Evolutionary conservation across 805 yeast genomes (phyloP), one percentile per base, ranked within the genome.

Genomic region (Myxozyma udenii): DNA sequence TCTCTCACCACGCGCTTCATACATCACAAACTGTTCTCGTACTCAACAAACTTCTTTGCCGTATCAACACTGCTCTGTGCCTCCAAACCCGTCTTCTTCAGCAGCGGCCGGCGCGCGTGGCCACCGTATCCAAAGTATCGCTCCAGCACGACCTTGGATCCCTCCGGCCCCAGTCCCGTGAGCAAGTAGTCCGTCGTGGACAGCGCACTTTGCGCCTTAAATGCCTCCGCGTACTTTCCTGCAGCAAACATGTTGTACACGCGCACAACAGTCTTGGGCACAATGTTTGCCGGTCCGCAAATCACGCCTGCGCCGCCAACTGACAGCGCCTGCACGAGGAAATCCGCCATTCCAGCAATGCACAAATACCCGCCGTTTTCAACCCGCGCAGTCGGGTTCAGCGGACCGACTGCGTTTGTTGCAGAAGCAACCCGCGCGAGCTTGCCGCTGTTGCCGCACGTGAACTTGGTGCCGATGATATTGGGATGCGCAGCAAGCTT

Each of bases 261-360:
- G 45, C 69, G 68, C 49, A 74, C 77, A 45, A 72, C 72, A 3
- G 74, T 66, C 65, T 75, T 75, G 54, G 83, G 83, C 66, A 70
- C 75, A 2, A 78, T 78, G 39, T 79, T 80, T 38, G 76, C 69
- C 36, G 78, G 66, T 6, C 80, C 83, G 61, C 78, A 80, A 50
- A 78, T 73, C 19, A 79, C 70, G 33, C 81, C 82, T 44, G 69
- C 64, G 51, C 71, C 72, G 19, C 80, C 80, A 22, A 75, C 73
- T 0, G 73, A 50, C 44, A 77, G 67, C 12, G 74, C 76, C 36
- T 81, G 81, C 32, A 75, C 61, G 30, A 78, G 66, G 39, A 76
- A 64, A 61, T 78, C 81, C 26, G 81, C 81, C 25, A 77, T 67
- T n/a, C 83, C 83, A 3, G 80, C 74, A 58, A 76, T 71, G 37